Percentiles rank a stretch among this genome's conserved stretches.
phyloP scores from a whole-genome alignment of 2,329 filamentous ascomycete species.

The Penicillium sp. region DNA sequence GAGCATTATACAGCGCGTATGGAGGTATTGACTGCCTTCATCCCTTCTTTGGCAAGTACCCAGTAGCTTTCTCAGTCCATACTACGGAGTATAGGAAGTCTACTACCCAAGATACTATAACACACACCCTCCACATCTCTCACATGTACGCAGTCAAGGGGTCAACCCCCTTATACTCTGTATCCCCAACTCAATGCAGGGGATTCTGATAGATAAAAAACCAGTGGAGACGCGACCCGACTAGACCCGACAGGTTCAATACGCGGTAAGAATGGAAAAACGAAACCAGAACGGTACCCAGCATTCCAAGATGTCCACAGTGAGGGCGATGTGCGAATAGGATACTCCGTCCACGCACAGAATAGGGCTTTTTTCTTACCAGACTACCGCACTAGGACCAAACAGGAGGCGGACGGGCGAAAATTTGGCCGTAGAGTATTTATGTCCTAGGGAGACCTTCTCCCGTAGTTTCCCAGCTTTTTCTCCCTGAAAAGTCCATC shows the following conservation, averaged over 20 bases:
- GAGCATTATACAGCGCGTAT: background rate
- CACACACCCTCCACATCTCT: no score
- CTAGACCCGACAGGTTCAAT: slow-evolving; percentile 19
- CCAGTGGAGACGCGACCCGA: slow-evolving; percentile 14
- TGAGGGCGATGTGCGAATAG: slow-evolving; percentile 14
- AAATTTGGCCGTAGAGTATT: slow-evolving; percentile 44
- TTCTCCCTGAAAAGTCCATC: slow-evolving; percentile 36
- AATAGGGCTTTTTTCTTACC: slow-evolving; percentile 32
- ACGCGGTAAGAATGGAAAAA: slow-evolving; percentile 20
- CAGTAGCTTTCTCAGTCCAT: no score
- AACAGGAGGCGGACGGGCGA: slow-evolving; percentile 37
- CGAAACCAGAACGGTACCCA: slow-evolving; percentile 9
- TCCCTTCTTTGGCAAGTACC: no score
- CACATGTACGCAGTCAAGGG: background rate
- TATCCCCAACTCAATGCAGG: slow-evolving; percentile 3
- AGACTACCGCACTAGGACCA: slow-evolving; percentile 31
- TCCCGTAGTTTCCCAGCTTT: slow-evolving; percentile 39
- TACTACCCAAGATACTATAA: no score
- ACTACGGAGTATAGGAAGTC: no score
- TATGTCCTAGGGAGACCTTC: slow-evolving; percentile 34
- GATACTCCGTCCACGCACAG: slow-evolving; percentile 26
- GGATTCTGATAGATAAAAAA: slow-evolving; percentile 4
- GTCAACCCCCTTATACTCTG: no score
- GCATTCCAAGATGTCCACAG: slow-evolving; percentile 19
- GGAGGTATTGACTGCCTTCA: no score